A percentile compares a stretch with the other conserved stretches of the same genome.
Evolutionary conservation across 805 yeast genomes (phyloP).

Genomic region (Wickerhamiella allomyrinae): DNA sequence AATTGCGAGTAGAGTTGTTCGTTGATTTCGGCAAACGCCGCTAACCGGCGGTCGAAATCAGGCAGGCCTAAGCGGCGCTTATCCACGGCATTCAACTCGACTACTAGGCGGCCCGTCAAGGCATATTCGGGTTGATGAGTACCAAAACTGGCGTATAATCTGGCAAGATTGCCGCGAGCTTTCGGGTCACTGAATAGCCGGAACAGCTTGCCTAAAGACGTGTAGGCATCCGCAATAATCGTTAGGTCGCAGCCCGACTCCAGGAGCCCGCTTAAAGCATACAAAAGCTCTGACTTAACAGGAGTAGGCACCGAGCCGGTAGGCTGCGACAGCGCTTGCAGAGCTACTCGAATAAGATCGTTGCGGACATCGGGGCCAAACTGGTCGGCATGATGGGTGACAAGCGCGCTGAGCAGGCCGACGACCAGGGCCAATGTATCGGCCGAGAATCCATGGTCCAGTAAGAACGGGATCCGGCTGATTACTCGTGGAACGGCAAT

Average conservation of each 20-base stretch:
- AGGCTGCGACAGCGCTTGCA: constrained; percentile 47
- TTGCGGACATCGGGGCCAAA: constrained; percentile 40
- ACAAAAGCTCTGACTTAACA: constrained; percentile 43
- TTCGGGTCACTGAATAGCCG: constrained; percentile 42
- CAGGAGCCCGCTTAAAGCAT: constrained; percentile 42
- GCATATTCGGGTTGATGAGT: constrained; percentile 31
- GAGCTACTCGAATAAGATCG: constrained; percentile 41
- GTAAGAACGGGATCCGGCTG: constrained; percentile 1
- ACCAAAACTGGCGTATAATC: constrained; percentile 47
- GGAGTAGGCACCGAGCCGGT: constrained; percentile 34
- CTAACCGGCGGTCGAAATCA: constrained; percentile 63
- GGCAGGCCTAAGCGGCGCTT: constrained; percentile 49
- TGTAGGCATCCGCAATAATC: constrained; percentile 26
- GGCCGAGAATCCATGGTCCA: constrained; percentile 10
- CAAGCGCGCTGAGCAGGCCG: constrained; percentile 21
- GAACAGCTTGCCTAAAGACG: constrained; percentile 42
- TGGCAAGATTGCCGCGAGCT: constrained; percentile 48
- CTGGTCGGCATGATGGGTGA: constrained; percentile 45
- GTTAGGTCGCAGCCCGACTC: constrained; percentile 21
- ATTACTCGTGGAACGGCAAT: not conserved
- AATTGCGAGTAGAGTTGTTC: constrained; percentile 36
- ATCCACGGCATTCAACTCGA: constrained; percentile 59
- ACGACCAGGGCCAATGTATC: constrained; percentile 9
- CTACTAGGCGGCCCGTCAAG: constrained; percentile 38
- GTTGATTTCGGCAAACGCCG: constrained; percentile 50